Conservation (phyloP, 208 protist genomes). For the Wallacemonas sp. region DNA sequence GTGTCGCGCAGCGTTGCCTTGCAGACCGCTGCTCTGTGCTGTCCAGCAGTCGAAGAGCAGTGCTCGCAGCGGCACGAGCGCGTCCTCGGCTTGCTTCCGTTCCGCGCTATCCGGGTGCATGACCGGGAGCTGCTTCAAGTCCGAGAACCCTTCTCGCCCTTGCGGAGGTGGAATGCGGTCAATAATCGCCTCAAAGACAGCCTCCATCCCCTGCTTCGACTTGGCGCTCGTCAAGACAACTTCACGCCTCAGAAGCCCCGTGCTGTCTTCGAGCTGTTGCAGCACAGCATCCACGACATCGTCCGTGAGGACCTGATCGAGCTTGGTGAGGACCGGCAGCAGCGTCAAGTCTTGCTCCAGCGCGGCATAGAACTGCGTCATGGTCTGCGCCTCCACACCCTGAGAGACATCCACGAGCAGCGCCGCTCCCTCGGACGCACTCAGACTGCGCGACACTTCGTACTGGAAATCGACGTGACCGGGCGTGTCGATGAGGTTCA, state of each 20-base stretch:
- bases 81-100: slow-evolving; percentile 46
- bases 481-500: slow-evolving; percentile 98
- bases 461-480: slow-evolving; percentile 99
- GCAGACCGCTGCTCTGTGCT: slow-evolving; percentile 89
- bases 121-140: slow-evolving; percentile 71
- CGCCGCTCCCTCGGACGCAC: slow-evolving; percentile 89
- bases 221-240: slow-evolving; percentile 93
- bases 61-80: slow-evolving; percentile 86
- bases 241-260: slow-evolving; percentile 85
- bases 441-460: slow-evolving; percentile 94
- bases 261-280: slow-evolving; percentile 86
- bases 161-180: slow-evolving; percentile 87
- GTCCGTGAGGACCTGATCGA: slow-evolving; percentile 83
- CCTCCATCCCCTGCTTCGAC: slow-evolving; percentile 84
- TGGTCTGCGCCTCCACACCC: slow-evolving; percentile 95
- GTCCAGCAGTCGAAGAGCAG: slow-evolving; percentile 97
- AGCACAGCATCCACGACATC: slow-evolving; percentile 67
- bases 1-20: slow-evolving; percentile 15
- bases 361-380: slow-evolving; percentile 96
- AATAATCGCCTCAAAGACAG: slow-evolving; percentile 91
- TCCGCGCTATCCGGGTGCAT: slow-evolving; percentile 63
- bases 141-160: slow-evolving; percentile 59
- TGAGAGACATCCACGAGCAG: slow-evolving; percentile 94
- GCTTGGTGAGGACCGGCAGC: slow-evolving; percentile 89
- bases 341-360: slow-evolving; percentile 89